These are phyloP conservation scores for Xerophyta viscosa DNA, from an alignment of 106 monocot species.

Conservation along the genomic window DNA sequence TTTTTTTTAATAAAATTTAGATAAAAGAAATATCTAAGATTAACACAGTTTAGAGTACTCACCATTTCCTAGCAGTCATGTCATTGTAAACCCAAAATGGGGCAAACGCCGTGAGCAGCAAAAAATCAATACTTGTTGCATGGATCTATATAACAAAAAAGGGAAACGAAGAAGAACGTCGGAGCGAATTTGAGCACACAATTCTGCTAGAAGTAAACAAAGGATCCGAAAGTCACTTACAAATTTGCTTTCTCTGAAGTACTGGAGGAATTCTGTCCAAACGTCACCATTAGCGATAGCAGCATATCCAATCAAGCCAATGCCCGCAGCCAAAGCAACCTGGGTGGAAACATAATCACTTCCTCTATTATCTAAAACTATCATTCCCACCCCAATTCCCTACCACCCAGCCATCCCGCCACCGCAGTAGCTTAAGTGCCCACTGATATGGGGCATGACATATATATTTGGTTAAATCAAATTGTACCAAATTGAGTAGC, in stretches of 20 bases:
- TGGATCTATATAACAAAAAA: slow-evolving; percentile 38
- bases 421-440: no score
- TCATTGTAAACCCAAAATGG: slow-evolving; percentile 99
- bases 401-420: no score
- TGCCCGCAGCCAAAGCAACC: slow-evolving; percentile 59
- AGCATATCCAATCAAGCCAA: slow-evolving; percentile 71
- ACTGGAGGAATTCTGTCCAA: slow-evolving; percentile 89
- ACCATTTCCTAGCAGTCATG: slow-evolving; percentile 82
- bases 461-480: no score
- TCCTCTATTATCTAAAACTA: no score
- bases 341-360: slow-evolving; percentile 11
- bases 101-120: slow-evolving; percentile 66
- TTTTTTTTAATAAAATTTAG: not conserved
- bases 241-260: slow-evolving; percentile 91
- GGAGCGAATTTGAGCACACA: not conserved
- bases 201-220: not conserved
- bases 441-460: no score
- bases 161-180: not conserved
- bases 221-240: slow-evolving; percentile 27
- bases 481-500: no score
- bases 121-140: slow-evolving; percentile 66
- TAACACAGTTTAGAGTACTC: not conserved
- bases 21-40: not conserved
- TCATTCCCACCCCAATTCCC: no score
- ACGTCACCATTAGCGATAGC: slow-evolving; percentile 53